These are phyloP conservation scores for Pleurotus tuber-regium DNA, from an alignment of 768 basidiomycete genomes.

Conservation along the genomic window DNA sequence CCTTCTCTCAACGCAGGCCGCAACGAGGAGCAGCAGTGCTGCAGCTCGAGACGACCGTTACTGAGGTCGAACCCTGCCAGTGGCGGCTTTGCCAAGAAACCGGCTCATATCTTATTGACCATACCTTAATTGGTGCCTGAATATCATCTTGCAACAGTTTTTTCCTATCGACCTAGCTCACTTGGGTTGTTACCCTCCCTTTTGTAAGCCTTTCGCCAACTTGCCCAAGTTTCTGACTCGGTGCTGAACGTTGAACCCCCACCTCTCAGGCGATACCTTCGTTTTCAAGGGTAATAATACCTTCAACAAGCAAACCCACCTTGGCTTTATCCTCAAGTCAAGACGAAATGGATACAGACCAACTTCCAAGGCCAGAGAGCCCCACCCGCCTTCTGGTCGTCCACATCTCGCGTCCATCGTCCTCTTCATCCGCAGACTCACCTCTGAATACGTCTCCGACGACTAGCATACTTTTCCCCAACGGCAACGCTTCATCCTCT, in stretches of 20 bases:
- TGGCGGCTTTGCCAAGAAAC: background rate
- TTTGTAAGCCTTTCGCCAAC: too few species aligned
- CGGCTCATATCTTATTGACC: background rate
- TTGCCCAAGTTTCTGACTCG: too few species aligned
- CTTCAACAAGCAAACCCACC: too few species aligned
- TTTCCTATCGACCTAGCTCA: too few species aligned
- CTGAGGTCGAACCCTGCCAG: too few species aligned
- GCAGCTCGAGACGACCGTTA: too few species aligned
- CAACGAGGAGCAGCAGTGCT: slow-evolving; percentile 1
- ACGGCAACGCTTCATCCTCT: background rate
- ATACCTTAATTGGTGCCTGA: background rate
- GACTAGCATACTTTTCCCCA: slow-evolving; percentile 6
- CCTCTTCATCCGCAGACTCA: slow-evolving; percentile 66
- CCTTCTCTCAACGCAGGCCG: too few species aligned
- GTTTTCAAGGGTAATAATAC: too few species aligned
- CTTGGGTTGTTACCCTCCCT: too few species aligned
- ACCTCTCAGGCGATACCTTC: background rate
- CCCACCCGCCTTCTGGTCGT: background rate
- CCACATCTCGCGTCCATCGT: slow-evolving; percentile 56
- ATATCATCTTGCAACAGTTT: slow-evolving; percentile 1
- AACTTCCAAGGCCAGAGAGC: background rate
- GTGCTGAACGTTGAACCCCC: too few species aligned
- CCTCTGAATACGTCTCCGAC: slow-evolving; percentile 47
- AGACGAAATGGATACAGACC: background rate
- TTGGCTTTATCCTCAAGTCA: too few species aligned